Evolutionary conservation across 2,329 filamentous ascomycete species (phyloP), one percentile per base, ranked within the genome.

Genomic region (Pseudonectria buxi): DNA sequence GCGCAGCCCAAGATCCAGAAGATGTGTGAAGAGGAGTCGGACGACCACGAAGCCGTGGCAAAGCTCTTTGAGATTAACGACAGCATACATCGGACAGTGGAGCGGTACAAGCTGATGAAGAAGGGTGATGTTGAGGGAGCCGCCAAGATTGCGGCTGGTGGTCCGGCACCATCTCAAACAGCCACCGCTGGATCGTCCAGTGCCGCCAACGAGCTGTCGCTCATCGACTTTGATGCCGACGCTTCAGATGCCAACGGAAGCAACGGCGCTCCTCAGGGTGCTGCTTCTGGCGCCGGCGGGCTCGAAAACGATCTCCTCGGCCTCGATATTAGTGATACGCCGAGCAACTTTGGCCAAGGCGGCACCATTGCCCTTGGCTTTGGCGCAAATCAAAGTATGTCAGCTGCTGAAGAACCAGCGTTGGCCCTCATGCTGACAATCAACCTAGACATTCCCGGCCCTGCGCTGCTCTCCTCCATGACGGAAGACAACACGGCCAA

Each of bases 11-110:
- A 98, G 68, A 96, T 98, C 46, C 90, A 96, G 59, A 95, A 87
- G 65, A 98, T 98, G 90, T 96, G 90, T 55, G 90, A 96, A 62
- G 92, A 98, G 62, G 92, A 98, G 57, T 95, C 89, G 10, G 90
- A 96, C 43, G 92, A 98, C 55, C 81, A 88, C 43, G 92, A 95
- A 65, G 92, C 92, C 5, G 92, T 98, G 6, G 86, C 88, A 28
- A 95, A 95, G 63, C 71, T 98, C 10, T 74, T 98, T 37, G 88
- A 96, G 58, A 96, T 98, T 56, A 98, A 98, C 58, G 92, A 98
- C 62, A 95, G 89, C 64, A 98, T 98, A 75, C 86, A 96, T 58
- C 80, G 90, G 44, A 98, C 92, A 2, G 86, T 96, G 37, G 87
- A 96, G 64, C 73, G 92, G 46, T 98, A 96, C 62, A 94, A 87